These are phyloP conservation scores for Parascedosporium putredinis DNA, from an alignment of 2,329 filamentous ascomycete genomes.

Conservation along the genomic window DNA sequence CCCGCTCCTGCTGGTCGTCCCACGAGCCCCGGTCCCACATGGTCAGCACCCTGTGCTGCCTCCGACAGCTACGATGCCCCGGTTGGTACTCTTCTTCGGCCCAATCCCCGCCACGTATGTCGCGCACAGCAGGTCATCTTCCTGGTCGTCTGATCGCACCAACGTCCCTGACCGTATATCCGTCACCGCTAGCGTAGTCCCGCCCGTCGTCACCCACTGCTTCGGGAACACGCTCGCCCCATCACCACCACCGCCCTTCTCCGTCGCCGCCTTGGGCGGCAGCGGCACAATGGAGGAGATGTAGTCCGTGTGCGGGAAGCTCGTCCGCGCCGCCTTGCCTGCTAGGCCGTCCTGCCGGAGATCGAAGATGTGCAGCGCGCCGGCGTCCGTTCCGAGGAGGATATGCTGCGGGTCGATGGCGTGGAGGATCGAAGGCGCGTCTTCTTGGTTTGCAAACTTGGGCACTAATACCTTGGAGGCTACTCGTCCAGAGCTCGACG, in stretches of 20 bases:
- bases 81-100: conserved; percentile 46
- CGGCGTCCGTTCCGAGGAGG: conserved; percentile 82
- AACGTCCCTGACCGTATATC: conserved; percentile 80
- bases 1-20: conserved; percentile 89
- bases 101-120: conserved; percentile 68
- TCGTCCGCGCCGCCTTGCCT: conserved; percentile 63
- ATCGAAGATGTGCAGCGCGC: conserved; percentile 80
- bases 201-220: conserved; percentile 90
- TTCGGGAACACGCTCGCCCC: conserved; percentile 85
- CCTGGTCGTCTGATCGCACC: conserved; percentile 85
- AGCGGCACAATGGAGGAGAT: conserved; percentile 80
- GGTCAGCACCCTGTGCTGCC: conserved; percentile 75
- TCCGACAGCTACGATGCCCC: conserved; percentile 67
- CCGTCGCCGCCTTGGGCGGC: conserved; percentile 62
- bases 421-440: conserved; percentile 73
- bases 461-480: conserved; percentile 75
- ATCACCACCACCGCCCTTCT: neutral
- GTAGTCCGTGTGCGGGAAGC: conserved; percentile 85
- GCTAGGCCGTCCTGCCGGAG: conserved; percentile 50
- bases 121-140: conserved; percentile 81
- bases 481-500: conserved; percentile 53
- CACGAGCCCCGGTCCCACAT: conserved; percentile 91
- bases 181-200: conserved; percentile 80
- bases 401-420: conserved; percentile 79
- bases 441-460: conserved; percentile 38